These are phyloP conservation scores for Apium graveolens DNA, from an alignment of 129 eudicot genomes.

Conservation along the genomic window DNA sequence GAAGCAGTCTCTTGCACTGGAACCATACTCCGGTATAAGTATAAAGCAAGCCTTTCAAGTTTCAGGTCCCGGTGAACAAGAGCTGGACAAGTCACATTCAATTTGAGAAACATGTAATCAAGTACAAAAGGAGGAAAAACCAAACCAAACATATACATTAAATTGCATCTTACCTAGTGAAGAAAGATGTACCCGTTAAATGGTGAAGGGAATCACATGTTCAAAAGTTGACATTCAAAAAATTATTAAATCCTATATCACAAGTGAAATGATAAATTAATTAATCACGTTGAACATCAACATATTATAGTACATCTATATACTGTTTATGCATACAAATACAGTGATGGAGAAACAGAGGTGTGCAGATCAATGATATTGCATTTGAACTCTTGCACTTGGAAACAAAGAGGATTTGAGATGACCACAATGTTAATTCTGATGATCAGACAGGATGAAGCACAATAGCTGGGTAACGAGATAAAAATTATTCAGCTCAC, in stretches of 20 bases:
- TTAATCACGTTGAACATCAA: background rate
- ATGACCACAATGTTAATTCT: background rate
- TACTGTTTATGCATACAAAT: background rate
- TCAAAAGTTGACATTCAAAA: too few species aligned
- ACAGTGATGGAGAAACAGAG: background rate
- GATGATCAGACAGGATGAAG: background rate
- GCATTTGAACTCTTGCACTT: background rate
- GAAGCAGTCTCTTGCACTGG: too few species aligned
- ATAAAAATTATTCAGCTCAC: constrained; percentile 18
- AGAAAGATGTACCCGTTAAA: too few species aligned
- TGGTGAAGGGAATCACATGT: too few species aligned
- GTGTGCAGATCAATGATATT: background rate
- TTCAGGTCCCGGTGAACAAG: too few species aligned
- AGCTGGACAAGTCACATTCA: too few species aligned
- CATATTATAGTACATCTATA: background rate
- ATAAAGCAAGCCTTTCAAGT: too few species aligned
- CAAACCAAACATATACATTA: too few species aligned
- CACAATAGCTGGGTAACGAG: background rate
- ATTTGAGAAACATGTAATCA: too few species aligned
- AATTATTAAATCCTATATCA: background rate
- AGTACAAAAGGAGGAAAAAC: too few species aligned
- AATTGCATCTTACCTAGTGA: too few species aligned
- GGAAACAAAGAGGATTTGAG: background rate
- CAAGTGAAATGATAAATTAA: background rate
- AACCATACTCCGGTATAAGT: too few species aligned